phyloP scores from a whole-genome alignment of 768 basidiomycete genomes.

The Russula olivacea region DNA sequence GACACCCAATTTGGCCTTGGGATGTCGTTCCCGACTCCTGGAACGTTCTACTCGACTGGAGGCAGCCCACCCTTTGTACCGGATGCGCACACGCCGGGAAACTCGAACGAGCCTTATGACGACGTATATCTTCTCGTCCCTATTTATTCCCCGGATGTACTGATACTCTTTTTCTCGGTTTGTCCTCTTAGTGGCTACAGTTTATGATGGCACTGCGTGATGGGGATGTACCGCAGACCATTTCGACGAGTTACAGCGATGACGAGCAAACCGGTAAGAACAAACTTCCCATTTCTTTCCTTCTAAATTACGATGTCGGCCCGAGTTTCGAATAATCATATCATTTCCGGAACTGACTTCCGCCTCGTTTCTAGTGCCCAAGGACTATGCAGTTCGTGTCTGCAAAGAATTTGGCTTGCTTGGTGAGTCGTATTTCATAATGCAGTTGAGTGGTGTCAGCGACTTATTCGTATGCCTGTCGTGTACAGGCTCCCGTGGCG shows the following conservation, averaged over 20 bases:
- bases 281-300: neutral
- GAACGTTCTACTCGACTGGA: slow-evolving; percentile 26
- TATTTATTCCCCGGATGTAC: neutral
- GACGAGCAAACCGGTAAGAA: slow-evolving; percentile 58
- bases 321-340: neutral
- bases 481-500: slow-evolving; percentile 52
- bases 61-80: slow-evolving; percentile 27
- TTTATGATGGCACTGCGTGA: slow-evolving; percentile 40
- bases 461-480: neutral
- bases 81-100: neutral
- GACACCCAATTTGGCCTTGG: slow-evolving; percentile 26
- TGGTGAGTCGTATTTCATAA: slow-evolving; percentile 33
- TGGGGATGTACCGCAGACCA: slow-evolving; percentile 47
- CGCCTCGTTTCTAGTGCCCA: slow-evolving; percentile 38
- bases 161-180: neutral
- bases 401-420: slow-evolving; percentile 58
- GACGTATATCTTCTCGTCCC: slow-evolving; percentile 4
- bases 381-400: slow-evolving; percentile 42
- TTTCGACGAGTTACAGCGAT: slow-evolving; percentile 70
- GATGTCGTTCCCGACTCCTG: slow-evolving; percentile 26
- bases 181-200: slow-evolving; percentile 48
- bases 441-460: neutral
- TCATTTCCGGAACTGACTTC: neutral
- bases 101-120: slow-evolving; percentile 23
- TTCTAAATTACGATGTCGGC: neutral